These are phyloP conservation scores for Verruconis gallopava DNA, from an alignment of 2,329 filamentous ascomycete species.

Conservation along the genomic window DNA sequence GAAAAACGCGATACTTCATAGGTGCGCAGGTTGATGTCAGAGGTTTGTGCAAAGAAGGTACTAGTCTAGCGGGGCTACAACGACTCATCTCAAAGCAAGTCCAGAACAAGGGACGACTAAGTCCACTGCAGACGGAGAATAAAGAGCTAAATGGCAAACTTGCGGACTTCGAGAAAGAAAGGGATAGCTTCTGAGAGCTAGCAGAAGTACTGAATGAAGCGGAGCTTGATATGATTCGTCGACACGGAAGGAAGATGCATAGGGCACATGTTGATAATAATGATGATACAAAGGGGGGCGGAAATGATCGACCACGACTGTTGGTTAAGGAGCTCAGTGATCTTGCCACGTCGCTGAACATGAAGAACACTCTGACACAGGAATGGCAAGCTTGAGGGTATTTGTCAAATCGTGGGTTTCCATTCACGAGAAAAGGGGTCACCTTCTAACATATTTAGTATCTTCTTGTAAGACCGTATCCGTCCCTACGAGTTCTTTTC, in stretches of 20 bases:
- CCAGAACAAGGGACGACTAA: conserved; percentile 13
- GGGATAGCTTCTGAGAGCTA: conserved; percentile 52
- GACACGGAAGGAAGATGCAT: conserved; percentile 52
- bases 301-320: conserved; percentile 29
- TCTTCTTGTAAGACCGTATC: conserved; percentile 33
- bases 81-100: conserved; percentile 30
- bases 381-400: conserved; percentile 35
- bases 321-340: conserved; percentile 34
- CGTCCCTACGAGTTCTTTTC: conserved; percentile 37
- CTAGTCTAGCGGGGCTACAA: conserved; percentile 50
- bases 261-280: conserved; percentile 33
- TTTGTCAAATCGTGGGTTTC: conserved; percentile 43
- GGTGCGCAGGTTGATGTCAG: conserved; percentile 63
- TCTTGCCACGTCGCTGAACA: conserved; percentile 18
- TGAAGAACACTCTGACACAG: conserved; percentile 21
- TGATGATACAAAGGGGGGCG: conserved; percentile 14
- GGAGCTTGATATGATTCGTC: conserved; percentile 53
- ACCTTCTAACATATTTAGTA: too few relatives aligned
- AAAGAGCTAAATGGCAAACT: background rate
- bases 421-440: too few relatives aligned
- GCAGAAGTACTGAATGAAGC: conserved; percentile 56
- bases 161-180: conserved; percentile 16
- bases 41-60: conserved; percentile 52
- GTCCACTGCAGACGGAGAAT: conserved; percentile 19
- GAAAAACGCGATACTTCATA: conserved; percentile 54